Conservation (phyloP, 208 protist genomes). For the Acanthamoeba culbertsoni region DNA sequence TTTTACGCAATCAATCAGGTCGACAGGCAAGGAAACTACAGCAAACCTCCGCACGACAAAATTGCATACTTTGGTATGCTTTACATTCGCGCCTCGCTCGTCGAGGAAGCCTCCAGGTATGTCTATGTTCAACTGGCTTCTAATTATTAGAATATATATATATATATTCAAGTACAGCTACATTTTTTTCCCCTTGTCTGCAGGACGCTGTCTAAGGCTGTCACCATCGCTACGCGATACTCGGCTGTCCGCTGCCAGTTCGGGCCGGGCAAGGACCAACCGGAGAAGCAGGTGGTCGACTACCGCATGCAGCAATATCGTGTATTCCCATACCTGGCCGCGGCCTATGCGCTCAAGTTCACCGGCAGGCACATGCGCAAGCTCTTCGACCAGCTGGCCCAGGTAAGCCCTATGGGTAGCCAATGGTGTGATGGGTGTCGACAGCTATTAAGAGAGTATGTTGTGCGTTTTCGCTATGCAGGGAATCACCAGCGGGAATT, state of each 20-base stretch:
- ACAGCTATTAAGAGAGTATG: too few species aligned
- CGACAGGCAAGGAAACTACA: conserved; percentile 64
- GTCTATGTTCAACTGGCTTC: not conserved
- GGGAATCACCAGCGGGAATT: conserved; percentile 37
- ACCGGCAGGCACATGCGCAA: conserved; percentile 60
- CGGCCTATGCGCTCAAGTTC: conserved; percentile 60
- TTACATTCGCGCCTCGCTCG: conserved; percentile 47
- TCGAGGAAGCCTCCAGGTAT: not conserved
- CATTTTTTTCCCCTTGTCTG: not conserved
- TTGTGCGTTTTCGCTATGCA: not conserved
- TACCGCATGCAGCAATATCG: conserved; percentile 65
- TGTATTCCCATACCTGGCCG: conserved; percentile 49
- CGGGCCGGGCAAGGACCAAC: not conserved
- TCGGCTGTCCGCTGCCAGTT: conserved; percentile 70
- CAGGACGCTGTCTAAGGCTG: not conserved
- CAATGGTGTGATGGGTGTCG: too few species aligned
- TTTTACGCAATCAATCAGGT: not conserved
- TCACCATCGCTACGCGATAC: conserved; percentile 75
- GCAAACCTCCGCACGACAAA: conserved; percentile 37
- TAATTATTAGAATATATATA: not conserved
- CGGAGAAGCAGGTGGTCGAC: conserved; percentile 55
- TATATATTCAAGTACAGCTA: not conserved
- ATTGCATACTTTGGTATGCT: conserved; percentile 66
- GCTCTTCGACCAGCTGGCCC: conserved; percentile 42
- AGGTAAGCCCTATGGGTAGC: not conserved